A percentile compares a stretch with the other conserved stretches of the same genome.
These are phyloP conservation scores for Clitoria ternatea DNA, from an alignment of 306 rosid species.

Conservation along the genomic window DNA sequence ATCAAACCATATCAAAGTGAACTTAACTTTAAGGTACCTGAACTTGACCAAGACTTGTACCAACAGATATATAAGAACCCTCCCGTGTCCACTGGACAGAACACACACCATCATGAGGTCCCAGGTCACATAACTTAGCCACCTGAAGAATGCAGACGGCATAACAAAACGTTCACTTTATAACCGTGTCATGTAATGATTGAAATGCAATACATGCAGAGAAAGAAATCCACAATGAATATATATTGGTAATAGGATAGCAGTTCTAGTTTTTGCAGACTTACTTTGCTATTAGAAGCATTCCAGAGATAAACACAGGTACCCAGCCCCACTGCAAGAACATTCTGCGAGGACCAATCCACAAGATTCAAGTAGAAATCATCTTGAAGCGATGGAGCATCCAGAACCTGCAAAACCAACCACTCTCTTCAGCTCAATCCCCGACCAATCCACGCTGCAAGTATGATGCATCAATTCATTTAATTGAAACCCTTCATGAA, in stretches of 20 bases:
- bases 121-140: slow-evolving; percentile 90
- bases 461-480: no score
- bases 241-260: no score
- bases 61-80: slow-evolving; percentile 91
- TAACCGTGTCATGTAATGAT: background rate
- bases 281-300: slow-evolving; percentile 88
- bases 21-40: slow-evolving; percentile 48
- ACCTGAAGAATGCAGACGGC: slow-evolving; percentile 49
- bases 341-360: slow-evolving; percentile 97
- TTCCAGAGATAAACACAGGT: slow-evolving; percentile 98
- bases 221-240: no score
- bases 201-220: no score
- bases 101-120: slow-evolving; percentile 93
- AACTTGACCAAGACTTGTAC: slow-evolving; percentile 91
- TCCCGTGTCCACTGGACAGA: slow-evolving; percentile 96
- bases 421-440: background rate
- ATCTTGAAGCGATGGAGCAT: slow-evolving; percentile 98
- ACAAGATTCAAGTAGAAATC: slow-evolving; percentile 97
- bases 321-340: slow-evolving; percentile 91
- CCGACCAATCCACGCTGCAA: no score
- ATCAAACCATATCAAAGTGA: background rate
- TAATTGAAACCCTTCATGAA: no score
- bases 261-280: slow-evolving; percentile 19
- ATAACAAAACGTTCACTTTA: background rate
- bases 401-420: slow-evolving; percentile 69